phyloP scores from a whole-genome alignment of 192 early-diverging fungal genomes.

The Spinellus fusiger region DNA sequence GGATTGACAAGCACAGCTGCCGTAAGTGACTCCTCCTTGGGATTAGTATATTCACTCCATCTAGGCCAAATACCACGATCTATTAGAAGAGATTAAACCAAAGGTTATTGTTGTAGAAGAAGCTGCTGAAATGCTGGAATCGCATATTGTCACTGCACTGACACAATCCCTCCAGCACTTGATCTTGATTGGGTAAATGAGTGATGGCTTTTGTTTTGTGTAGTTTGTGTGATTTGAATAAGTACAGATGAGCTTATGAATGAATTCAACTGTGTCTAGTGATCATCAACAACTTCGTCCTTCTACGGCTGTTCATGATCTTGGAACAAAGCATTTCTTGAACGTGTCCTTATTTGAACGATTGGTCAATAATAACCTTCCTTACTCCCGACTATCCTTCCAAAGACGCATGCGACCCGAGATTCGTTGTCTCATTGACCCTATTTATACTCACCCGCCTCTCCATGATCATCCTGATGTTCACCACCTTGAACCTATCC shows the following conservation, averaged over 20 bases:
- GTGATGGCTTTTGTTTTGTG: not conserved
- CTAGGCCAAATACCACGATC: constrained; percentile 52
- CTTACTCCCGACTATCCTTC: constrained; percentile 33
- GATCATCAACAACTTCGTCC: constrained; percentile 57
- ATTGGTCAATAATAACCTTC: constrained; percentile 35
- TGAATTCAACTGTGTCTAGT: constrained; percentile 8
- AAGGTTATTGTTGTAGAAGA: constrained; percentile 52
- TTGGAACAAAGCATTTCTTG: constrained; percentile 34
- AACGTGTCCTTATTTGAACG: constrained; percentile 53
- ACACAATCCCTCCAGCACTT: constrained; percentile 43
- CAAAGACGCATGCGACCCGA: constrained; percentile 56
- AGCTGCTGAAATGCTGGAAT: constrained; percentile 51
- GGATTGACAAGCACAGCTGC: constrained; percentile 58
- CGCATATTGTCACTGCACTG: constrained; percentile 45
- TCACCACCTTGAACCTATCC: constrained; percentile 26
- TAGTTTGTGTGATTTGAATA: not conserved
- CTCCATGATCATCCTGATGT: constrained; percentile 41
- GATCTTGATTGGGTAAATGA: constrained; percentile 47
- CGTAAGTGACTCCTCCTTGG: constrained; percentile 26
- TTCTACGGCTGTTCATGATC: constrained; percentile 39
- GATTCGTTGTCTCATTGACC: constrained; percentile 41
- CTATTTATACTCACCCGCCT: constrained; percentile 41
- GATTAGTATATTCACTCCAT: not conserved
- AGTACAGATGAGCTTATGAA: not conserved
- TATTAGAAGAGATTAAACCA: constrained; percentile 38